Base-by-base conservation (phyloP, 768 basidiomycete species). In the Rhodotorula babjevae region DNA sequence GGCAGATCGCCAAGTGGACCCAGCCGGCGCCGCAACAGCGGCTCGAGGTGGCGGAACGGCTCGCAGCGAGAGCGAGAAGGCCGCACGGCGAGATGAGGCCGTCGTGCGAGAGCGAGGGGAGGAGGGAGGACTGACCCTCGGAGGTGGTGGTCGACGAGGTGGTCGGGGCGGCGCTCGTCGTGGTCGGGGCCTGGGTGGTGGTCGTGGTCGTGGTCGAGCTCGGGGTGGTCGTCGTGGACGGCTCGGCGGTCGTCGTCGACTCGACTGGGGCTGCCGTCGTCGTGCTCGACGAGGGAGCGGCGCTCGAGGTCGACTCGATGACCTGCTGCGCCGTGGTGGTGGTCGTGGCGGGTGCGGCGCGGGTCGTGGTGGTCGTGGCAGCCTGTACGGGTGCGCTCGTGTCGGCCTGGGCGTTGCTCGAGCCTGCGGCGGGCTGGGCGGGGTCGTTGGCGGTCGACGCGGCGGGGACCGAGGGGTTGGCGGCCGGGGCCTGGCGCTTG, bases 221-320 rank as follows among this genome's bases (percentile, higher is more conserved):
- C 27, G 59, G 23, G 19, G 56, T 68, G 19, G 62, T 61, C 29
- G 72, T 62, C 25, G 64, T 60, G 2, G 49, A 27, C 36, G 36
- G 36, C 36, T 36, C 36, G 36, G 36, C 36, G 29, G 60, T 56
- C 5, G 49, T 64, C 49, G 49, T 8, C 3, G 2, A 16, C n/a
- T 55, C 11, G 7, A 61, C 25, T 2, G 61, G n/a, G 29, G 61
- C 27, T 0, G n/a, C 23, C 12, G 68, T 46, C 8, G 36, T 36
- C 15, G 67, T 6, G 55, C 29, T 36, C 40, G 40, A 16, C 33
- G 58, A 42, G 15, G 58, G 58, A 0, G 58, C 53, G 53, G 47
- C 14, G 40, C 25, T 40, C 61, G 61, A 61, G 27, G 33, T 59
- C 36, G 58, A 36, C 21, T 25, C 56, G 56, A 57, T 36, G 33